Evolutionary conservation across 192 early-diverging fungal species (phyloP).

Genomic region (Podila epicladia): DNA sequence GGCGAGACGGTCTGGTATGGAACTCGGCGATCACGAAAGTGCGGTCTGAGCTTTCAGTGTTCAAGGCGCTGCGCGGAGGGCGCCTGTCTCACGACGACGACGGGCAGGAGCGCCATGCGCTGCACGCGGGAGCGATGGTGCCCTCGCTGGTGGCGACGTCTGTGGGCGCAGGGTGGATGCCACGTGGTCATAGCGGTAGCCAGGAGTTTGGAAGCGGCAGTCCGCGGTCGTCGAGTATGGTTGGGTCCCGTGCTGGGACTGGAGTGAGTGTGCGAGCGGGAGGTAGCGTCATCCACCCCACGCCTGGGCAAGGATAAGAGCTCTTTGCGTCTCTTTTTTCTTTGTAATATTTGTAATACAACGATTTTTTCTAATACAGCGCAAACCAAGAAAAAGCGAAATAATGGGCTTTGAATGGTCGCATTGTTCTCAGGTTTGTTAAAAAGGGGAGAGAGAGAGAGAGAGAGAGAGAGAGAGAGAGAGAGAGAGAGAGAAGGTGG

Average conservation of each 20-base stretch:
- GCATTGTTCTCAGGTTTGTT: too few species aligned
- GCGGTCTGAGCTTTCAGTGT: conserved; percentile 39
- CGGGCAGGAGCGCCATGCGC: conserved; percentile 8
- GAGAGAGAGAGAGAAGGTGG: too few species aligned
- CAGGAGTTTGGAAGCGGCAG: not conserved
- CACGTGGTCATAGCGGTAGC: conserved; percentile 5
- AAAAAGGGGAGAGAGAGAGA: too few species aligned
- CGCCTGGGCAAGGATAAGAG: too few species aligned
- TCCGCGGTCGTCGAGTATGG: conserved; percentile 33
- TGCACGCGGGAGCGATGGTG: conserved; percentile 54
- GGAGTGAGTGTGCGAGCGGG: not conserved
- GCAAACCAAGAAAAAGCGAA: too few species aligned
- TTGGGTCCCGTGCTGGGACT: conserved; percentile 21
- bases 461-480: too few species aligned
- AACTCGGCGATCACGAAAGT: conserved; percentile 53
- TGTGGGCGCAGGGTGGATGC: conserved; percentile 53
- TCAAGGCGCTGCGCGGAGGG: conserved; percentile 55
- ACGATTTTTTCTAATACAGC: not conserved
- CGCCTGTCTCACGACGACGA: conserved; percentile 14
- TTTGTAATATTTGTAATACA: not conserved
- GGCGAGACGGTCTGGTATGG: conserved; percentile 55
- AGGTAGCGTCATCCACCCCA: not conserved
- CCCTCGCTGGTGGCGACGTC: conserved; percentile 57
- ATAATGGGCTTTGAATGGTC: too few species aligned
- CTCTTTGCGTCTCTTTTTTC: too few species aligned